These are phyloP conservation scores for Neurospora sublineolata DNA, from an alignment of 495 filamentous ascomycete genomes.

Conservation along the genomic window DNA sequence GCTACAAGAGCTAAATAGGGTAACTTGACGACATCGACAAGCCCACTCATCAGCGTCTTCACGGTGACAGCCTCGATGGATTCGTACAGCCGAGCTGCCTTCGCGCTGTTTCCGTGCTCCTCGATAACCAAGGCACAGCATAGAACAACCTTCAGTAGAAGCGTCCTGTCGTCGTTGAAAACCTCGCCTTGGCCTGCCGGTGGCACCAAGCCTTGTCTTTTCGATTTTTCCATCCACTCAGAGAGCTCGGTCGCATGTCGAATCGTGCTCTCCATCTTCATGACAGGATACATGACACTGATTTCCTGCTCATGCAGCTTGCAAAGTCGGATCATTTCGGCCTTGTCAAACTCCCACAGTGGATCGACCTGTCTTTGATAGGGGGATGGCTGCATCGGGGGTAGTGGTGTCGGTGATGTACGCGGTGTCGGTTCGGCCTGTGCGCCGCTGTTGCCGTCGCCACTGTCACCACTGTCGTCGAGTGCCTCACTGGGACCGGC, in stretches of 20 bases:
- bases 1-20: slow-evolving; percentile 65
- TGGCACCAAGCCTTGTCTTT: slow-evolving; percentile 15
- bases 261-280: slow-evolving; percentile 57
- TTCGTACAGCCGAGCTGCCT: slow-evolving; percentile 57
- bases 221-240: slow-evolving; percentile 49
- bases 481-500: slow-evolving; percentile 43
- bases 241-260: slow-evolving; percentile 54
- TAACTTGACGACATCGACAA: slow-evolving; percentile 55
- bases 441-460: slow-evolving; percentile 12
- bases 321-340: slow-evolving; percentile 62
- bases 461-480: slow-evolving; percentile 39
- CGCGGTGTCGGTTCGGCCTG: slow-evolving; percentile 44
- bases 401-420: slow-evolving; percentile 28
- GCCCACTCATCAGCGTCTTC: slow-evolving; percentile 52
- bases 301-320: slow-evolving; percentile 73
- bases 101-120: slow-evolving; percentile 62
- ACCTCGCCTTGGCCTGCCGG: slow-evolving; percentile 38
- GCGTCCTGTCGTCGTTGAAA: slow-evolving; percentile 55
- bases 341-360: slow-evolving; percentile 58
- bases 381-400: slow-evolving; percentile 23
- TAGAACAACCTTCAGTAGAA: slow-evolving; percentile 67
- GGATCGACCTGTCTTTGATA: slow-evolving; percentile 46
- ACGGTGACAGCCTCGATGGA: slow-evolving; percentile 59
- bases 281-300: slow-evolving; percentile 74
- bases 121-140: slow-evolving; percentile 64